Conservation (phyloP, 768 basidiomycete species). For the Mycena rosella region DNA sequence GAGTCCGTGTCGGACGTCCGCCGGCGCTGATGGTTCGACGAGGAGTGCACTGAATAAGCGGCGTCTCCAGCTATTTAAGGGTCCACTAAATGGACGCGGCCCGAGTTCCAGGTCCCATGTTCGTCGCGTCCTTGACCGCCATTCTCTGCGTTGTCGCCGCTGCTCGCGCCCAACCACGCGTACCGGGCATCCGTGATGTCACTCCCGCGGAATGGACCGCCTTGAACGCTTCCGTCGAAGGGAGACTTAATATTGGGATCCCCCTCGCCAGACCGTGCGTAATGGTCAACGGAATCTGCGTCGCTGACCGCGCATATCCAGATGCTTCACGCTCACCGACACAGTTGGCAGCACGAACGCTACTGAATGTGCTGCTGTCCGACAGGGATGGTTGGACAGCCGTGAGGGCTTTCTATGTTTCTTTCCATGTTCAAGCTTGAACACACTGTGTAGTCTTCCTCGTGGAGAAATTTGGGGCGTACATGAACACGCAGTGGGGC, state of each 20-base stretch:
- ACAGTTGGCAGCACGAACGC: conserved; percentile 20
- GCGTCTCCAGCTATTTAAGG: background rate
- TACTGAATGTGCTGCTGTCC: conserved; percentile 29
- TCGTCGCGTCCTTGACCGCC: conserved; percentile 12
- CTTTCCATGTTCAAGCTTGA: too few relatives aligned
- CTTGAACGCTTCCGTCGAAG: conserved; percentile 32
- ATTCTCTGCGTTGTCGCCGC: conserved; percentile 6
- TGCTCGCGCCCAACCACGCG: background rate
- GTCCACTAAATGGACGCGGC: background rate
- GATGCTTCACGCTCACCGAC: conserved; percentile 27
- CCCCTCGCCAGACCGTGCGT: conserved; percentile 38
- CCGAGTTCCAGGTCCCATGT: conserved; percentile 1
- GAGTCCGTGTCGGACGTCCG: too few relatives aligned
- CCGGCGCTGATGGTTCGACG: background rate
- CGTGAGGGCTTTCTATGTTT: conserved; percentile 10
- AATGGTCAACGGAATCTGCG: too few relatives aligned
- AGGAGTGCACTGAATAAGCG: background rate
- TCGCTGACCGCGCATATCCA: background rate
- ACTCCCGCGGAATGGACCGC: conserved; percentile 26
- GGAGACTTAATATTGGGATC: conserved; percentile 29
- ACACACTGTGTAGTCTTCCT: conserved; percentile 39
- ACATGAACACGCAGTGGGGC: conserved; percentile 51
- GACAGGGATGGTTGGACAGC: conserved; percentile 28
- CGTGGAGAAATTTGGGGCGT: conserved; percentile 36
- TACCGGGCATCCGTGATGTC: conserved; percentile 5